These are phyloP conservation scores for Kwoniella dendrophila DNA, from an alignment of 768 basidiomycete genomes.

Conservation along the genomic window DNA sequence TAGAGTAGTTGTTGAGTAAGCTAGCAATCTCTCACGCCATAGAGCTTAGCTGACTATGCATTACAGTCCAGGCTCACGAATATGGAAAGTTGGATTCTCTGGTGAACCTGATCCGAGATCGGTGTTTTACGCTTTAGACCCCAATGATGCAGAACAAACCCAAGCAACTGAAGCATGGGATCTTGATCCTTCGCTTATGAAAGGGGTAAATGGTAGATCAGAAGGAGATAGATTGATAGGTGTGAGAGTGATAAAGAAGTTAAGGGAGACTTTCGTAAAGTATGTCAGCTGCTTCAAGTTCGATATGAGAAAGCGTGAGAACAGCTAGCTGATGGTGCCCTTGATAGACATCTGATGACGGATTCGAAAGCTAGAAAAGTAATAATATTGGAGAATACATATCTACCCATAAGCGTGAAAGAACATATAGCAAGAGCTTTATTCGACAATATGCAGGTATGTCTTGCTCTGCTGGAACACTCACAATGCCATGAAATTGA, in stretches of 20 bases:
- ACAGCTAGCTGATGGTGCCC: constrained; percentile 10
- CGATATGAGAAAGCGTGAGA: background rate
- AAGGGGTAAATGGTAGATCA: constrained; percentile 48
- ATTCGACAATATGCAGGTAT: constrained; percentile 85
- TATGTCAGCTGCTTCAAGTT: constrained; percentile 55
- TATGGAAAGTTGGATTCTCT: constrained; percentile 98
- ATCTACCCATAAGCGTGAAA: constrained; percentile 83
- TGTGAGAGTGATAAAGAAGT: constrained; percentile 66
- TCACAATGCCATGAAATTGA: background rate
- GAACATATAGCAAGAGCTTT: constrained; percentile 80
- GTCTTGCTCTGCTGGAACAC: constrained; percentile 12
- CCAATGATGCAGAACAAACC: constrained; percentile 5
- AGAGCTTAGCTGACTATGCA: background rate
- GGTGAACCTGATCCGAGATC: constrained; percentile 89
- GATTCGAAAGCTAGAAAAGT: constrained; percentile 96
- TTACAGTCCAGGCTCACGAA: constrained; percentile 71
- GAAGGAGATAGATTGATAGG: constrained; percentile 77
- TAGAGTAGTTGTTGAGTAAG: constrained; percentile 80
- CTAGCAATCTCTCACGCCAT: background rate
- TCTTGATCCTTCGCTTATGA: constrained; percentile 42
- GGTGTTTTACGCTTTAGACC: constrained; percentile 64
- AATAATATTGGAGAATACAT: constrained; percentile 84
- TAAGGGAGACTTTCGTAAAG: constrained; percentile 83
- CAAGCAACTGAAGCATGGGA: constrained; percentile 42
- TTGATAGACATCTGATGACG: constrained; percentile 76